Evolutionary conservation across 1,284 basidiomycete species (phyloP).

Genomic region (Cryptococcus sp.): DNA sequence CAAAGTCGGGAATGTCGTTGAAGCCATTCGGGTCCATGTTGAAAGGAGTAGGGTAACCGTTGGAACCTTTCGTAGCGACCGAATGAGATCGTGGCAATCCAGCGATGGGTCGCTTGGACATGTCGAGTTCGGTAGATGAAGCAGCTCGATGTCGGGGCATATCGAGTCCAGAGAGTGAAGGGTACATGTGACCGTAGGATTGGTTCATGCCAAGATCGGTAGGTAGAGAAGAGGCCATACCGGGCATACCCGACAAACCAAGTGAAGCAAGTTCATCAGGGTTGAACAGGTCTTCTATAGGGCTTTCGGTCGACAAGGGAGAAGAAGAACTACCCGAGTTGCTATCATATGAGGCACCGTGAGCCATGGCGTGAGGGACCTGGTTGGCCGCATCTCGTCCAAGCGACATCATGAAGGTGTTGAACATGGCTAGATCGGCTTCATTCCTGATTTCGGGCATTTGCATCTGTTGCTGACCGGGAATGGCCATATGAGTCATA

Average conservation of each 20-base stretch:
- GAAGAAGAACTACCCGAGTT: constrained; percentile 16
- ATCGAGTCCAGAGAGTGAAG: constrained; percentile 28
- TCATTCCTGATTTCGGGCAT: constrained; percentile 45
- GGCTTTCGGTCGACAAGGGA: constrained; percentile 31
- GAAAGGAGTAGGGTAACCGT: background rate
- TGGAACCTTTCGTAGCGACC: background rate
- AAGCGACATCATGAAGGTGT: constrained; percentile 48
- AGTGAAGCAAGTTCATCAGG: constrained; percentile 47
- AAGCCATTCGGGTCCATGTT: constrained; percentile 15
- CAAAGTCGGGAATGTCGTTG: constrained; percentile 12
- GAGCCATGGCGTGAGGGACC: constrained; percentile 15
- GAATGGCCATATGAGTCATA: constrained; percentile 2
- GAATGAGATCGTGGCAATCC: constrained; percentile 18
- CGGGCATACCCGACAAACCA: constrained; percentile 48
- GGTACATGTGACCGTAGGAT: constrained; percentile 36
- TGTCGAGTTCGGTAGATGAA: constrained; percentile 15
- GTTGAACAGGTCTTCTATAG: constrained; percentile 47
- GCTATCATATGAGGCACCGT: constrained; percentile 9
- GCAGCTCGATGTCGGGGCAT: constrained; percentile 19
- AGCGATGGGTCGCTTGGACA: constrained; percentile 24
- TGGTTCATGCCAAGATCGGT: background rate
- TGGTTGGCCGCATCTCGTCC: constrained; percentile 40
- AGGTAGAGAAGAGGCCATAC: constrained; percentile 23
- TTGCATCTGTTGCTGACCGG: constrained; percentile 13
- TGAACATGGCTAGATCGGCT: constrained; percentile 48